Evolutionary conservation across 2,329 filamentous ascomycete species (phyloP).

Genomic region (Acrodontium crateriforme): DNA sequence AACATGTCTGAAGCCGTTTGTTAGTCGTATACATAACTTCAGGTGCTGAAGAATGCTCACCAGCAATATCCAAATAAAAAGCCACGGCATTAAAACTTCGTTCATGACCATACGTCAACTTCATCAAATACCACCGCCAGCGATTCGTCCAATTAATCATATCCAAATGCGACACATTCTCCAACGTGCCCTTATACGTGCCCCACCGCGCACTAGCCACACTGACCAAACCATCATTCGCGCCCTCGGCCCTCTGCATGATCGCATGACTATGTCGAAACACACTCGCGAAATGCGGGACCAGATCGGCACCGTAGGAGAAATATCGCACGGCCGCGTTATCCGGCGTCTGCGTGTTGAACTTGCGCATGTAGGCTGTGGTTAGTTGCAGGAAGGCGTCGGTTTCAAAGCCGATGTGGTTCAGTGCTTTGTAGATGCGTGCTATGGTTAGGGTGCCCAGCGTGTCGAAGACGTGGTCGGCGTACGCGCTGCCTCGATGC

Average conservation of each 20-base stretch:
- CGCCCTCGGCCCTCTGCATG: slow-evolving; percentile 39
- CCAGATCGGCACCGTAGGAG: slow-evolving; percentile 47
- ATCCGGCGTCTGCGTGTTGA: slow-evolving; percentile 47
- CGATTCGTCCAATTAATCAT: slow-evolving; percentile 55
- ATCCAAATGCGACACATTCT: slow-evolving; percentile 51
- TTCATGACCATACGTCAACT: slow-evolving; percentile 1
- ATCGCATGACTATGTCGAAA: slow-evolving; percentile 44
- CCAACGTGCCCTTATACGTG: slow-evolving; percentile 47
- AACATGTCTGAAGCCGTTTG: slow-evolving; percentile 21
- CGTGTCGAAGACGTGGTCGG: slow-evolving; percentile 45
- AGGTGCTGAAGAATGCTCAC: slow-evolving; percentile 6
- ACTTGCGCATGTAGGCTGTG: slow-evolving; percentile 42
- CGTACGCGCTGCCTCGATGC: slow-evolving; percentile 47
- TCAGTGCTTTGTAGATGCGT: slow-evolving; percentile 41
- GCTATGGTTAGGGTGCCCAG: slow-evolving; percentile 41
- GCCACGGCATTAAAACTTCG: slow-evolving; percentile 48
- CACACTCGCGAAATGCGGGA: slow-evolving; percentile 41
- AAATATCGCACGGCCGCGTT: slow-evolving; percentile 43
- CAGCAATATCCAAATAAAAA: slow-evolving; percentile 53
- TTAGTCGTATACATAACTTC: background rate
- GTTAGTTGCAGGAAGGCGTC: slow-evolving; percentile 50
- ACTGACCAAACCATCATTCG: slow-evolving; percentile 52
- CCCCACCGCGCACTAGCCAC: slow-evolving; percentile 48
- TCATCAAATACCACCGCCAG: slow-evolving; percentile 34
- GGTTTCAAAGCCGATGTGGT: slow-evolving; percentile 41